Base-by-base conservation (phyloP, 306 rosid species). In the Citrullus mucosospermus region DNA sequence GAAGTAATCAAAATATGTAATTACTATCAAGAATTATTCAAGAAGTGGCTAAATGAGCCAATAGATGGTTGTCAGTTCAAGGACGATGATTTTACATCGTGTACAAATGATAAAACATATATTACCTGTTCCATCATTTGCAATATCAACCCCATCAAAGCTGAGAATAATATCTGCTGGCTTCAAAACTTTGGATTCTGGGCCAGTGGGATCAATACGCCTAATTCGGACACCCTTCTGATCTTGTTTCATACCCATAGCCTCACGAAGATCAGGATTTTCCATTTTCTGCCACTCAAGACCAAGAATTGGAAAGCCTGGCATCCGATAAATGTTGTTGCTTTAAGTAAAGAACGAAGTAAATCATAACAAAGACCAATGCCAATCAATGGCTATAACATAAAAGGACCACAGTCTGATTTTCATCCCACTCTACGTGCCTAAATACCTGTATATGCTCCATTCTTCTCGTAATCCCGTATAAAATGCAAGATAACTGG, bases 251-350 rank as follows among this genome's bases (percentile, higher is more conserved):
- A 96, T 90, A 68, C 97, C 97, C 88, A 83, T 85, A 72, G 97
- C 81, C 82, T 55, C 81, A 54, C 98, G 87, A 77, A 96, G 87
- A 85, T 96, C 98, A 77, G 98, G 99, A 86, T 96, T 96, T 89
- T 92, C 98, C 97, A 92, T 92, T 82, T 96, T 96, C 90, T 96
- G 99, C 97, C 99, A 96, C 90, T 96, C 98, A 79, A 96, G 85
- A 72, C 96, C 94, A 67, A 96, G 99, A 83, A 91, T 86, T 73
- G 98, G 99, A 86, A 96, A 92, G 69, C 99, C 99, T 95, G 54
- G 44, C 57, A 78, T n/a, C 54, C 55, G 67, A 77, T 17, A 43
- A 80, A 61, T 81, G 18, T 82, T 48, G 72, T 30, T 38, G 55
- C 13, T 32, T 60, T 48, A 38, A 83, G 36, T 66, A 38, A 39